Evolutionary conservation across 23 red algal species (phyloP).

Genomic region (Gracilaria gracilis): DNA sequence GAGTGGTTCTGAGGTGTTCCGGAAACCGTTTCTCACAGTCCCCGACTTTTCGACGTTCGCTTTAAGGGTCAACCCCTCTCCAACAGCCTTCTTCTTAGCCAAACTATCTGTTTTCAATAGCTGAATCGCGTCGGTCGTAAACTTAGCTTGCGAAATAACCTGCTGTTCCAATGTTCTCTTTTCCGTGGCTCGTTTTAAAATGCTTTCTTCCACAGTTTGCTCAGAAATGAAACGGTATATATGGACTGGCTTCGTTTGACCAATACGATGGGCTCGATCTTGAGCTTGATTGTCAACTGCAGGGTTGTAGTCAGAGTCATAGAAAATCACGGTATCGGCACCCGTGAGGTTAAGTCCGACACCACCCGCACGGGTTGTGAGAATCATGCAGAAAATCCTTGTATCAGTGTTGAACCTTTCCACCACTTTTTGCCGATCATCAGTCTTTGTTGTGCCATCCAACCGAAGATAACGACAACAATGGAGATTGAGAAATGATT

Average conservation of each 20-base stretch:
- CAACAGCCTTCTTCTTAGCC: background rate
- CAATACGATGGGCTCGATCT: conserved; percentile 97
- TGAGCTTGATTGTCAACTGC: conserved; percentile 97
- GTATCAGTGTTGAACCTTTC: conserved; percentile 91
- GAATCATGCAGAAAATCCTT: conserved; percentile 89
- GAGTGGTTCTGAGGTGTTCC: background rate
- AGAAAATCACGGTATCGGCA: conserved; percentile 96
- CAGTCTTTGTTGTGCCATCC: conserved; percentile 92
- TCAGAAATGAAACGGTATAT: conserved; percentile 87
- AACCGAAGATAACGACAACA: conserved; percentile 81
- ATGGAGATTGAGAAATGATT: conserved; percentile 91
- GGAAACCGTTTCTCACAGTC: background rate
- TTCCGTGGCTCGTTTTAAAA: conserved; percentile 82
- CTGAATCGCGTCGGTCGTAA: conserved; percentile 63
- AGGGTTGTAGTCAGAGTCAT: conserved; percentile 99
- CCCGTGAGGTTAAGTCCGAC: conserved; percentile 94
- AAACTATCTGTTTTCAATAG: background rate
- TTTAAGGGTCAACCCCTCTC: background rate
- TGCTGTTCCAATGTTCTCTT: conserved; percentile 83
- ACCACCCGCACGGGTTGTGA: conserved; percentile 89
- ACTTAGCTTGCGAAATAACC: conserved; percentile 78
- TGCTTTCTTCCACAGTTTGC: conserved; percentile 95
- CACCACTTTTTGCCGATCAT: conserved; percentile 83
- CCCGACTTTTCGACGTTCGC: background rate
- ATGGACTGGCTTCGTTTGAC: conserved; percentile 90